Evolutionary conservation across 129 eudicot species (phyloP).

Genomic region (Escallonia herrerae): DNA sequence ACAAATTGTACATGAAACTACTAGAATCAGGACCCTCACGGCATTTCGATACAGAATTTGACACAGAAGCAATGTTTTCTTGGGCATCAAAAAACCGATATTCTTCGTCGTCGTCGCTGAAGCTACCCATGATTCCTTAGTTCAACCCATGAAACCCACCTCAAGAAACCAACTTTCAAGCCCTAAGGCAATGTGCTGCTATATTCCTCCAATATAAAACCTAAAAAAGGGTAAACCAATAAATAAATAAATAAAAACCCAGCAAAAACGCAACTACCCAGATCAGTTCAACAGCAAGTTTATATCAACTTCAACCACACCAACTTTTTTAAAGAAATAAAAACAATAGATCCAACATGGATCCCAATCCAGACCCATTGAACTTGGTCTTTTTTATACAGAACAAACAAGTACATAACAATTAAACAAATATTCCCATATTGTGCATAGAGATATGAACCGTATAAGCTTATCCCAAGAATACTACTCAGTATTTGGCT

Average conservation of each 20-base stretch:
- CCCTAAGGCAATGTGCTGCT: conserved; percentile 47
- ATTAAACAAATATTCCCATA: neutral
- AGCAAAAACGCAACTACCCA: conserved; percentile 47
- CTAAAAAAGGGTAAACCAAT: conserved; percentile 21
- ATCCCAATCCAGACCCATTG: conserved; percentile 75
- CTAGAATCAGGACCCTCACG: conserved; percentile 7
- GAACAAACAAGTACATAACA: neutral
- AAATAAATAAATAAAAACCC: conserved; percentile 8
- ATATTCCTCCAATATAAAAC: conserved; percentile 30
- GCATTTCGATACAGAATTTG: conserved; percentile 23
- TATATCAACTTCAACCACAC: no score
- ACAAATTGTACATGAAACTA: conserved; percentile 47
- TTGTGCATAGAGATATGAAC: conserved; percentile 29
- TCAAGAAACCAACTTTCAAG: conserved; percentile 38
- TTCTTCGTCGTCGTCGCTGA: conserved; percentile 46
- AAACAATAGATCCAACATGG: conserved; percentile 56
- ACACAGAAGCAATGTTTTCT: conserved; percentile 37
- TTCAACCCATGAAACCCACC: conserved; percentile 76
- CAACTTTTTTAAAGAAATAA: conserved; percentile 8
- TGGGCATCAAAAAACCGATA: conserved; percentile 65
- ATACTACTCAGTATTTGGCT: neutral
- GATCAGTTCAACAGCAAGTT: conserved; percentile 43
- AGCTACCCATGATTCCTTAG: conserved; percentile 57
- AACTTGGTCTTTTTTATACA: conserved; percentile 30
- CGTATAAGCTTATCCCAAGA: conserved; percentile 7